Evolutionary conservation across 2,329 filamentous ascomycete genomes (phyloP).

Genomic region (Cryphonectria parasitica): DNA sequence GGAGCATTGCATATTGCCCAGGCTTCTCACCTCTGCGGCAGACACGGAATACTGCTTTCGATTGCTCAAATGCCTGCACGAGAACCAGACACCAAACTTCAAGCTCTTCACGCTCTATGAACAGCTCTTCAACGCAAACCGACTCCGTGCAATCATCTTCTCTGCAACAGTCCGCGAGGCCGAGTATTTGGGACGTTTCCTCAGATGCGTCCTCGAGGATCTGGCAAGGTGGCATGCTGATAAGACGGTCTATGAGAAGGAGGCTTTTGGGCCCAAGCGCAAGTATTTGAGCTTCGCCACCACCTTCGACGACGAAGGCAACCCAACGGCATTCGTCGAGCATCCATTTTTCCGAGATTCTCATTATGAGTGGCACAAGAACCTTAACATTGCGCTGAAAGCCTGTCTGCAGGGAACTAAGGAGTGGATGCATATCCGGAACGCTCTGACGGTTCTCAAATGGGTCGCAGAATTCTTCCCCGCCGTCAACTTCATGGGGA

Average conservation of each 20-base stretch:
- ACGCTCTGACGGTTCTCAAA: constrained; percentile 89
- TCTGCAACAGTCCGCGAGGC: constrained; percentile 88
- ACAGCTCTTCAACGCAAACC: constrained; percentile 80
- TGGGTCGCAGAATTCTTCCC: constrained; percentile 82
- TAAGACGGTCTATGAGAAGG: constrained; percentile 76
- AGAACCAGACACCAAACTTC: constrained; percentile 82
- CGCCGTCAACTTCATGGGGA: constrained; percentile 85
- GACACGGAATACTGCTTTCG: constrained; percentile 90
- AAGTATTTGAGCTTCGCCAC: constrained; percentile 78
- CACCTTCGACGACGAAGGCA: constrained; percentile 70
- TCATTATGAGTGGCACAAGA: constrained; percentile 88
- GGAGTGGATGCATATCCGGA: constrained; percentile 98
- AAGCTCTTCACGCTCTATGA: constrained; percentile 83
- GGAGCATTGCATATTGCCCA: constrained; percentile 90
- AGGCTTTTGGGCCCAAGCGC: constrained; percentile 66
- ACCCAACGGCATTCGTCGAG: constrained; percentile 72
- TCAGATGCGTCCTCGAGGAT: constrained; percentile 80
- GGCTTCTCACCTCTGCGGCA: constrained; percentile 78
- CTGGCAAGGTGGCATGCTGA: constrained; percentile 84
- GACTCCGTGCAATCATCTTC: constrained; percentile 82
- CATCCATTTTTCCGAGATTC: constrained; percentile 86
- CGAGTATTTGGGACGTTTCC: constrained; percentile 88
- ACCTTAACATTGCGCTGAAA: constrained; percentile 78
- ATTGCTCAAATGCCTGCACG: constrained; percentile 86
- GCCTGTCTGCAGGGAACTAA: constrained; percentile 73